Conservation (phyloP, 2,329 filamentous ascomycete species). For the Arachnopeziza araneosa region DNA sequence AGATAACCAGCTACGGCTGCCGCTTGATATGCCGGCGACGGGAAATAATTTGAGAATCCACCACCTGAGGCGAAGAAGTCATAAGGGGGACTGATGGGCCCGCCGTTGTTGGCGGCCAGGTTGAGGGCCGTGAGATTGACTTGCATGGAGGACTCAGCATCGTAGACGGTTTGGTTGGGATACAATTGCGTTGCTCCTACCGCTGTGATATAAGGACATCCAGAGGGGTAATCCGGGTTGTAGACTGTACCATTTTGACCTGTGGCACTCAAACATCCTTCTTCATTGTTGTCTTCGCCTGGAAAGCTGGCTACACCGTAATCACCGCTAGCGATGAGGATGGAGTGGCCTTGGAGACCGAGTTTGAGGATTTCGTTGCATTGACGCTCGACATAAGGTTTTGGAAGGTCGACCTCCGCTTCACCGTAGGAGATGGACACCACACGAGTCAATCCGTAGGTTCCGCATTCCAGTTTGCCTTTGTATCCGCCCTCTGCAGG, state of each 20-base stretch:
- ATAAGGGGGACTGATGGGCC: slow-evolving; percentile 18
- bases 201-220: slow-evolving; percentile 63
- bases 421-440: slow-evolving; percentile 64
- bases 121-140: slow-evolving; percentile 34
- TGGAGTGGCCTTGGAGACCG: slow-evolving; percentile 59
- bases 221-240: slow-evolving; percentile 51
- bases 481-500: slow-evolving; percentile 36
- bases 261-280: slow-evolving; percentile 39
- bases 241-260: slow-evolving; percentile 37
- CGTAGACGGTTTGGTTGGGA: slow-evolving; percentile 36
- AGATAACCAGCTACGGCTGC: slow-evolving; percentile 41
- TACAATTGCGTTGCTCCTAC: slow-evolving; percentile 54
- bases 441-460: slow-evolving; percentile 17
- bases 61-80: slow-evolving; percentile 36
- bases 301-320: slow-evolving; percentile 50
- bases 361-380: slow-evolving; percentile 61
- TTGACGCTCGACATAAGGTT: slow-evolving; percentile 53
- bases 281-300: slow-evolving; percentile 49
- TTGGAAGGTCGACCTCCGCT: slow-evolving; percentile 58
- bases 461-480: slow-evolving; percentile 22
- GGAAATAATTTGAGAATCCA: slow-evolving; percentile 49
- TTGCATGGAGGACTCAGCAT: slow-evolving; percentile 20
- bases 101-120: slow-evolving; percentile 15
- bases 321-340: slow-evolving; percentile 60
- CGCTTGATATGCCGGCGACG: slow-evolving; percentile 43